Percentiles rank a stretch among this genome's conserved stretches.
These are phyloP conservation scores for Cladosporium halotolerans DNA, from an alignment of 2,329 filamentous ascomycete species.

Conservation along the genomic window DNA sequence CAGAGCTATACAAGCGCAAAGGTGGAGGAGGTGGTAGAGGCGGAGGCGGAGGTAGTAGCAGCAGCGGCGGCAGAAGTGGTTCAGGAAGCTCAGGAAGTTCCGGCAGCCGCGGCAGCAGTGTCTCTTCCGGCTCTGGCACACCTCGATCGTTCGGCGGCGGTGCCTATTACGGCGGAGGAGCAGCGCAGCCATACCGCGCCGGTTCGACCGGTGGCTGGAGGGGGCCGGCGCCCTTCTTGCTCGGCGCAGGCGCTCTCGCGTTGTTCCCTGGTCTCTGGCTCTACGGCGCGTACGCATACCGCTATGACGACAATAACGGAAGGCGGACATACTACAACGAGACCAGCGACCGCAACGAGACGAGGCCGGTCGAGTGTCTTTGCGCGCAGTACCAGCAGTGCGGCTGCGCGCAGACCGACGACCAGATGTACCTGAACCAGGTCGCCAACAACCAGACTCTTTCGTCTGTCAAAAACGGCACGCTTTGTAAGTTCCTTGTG, in stretches of 20 bases:
- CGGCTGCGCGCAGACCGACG: slow-evolving; percentile 58
- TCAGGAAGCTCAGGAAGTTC: slow-evolving; percentile 21
- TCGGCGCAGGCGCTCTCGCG: slow-evolving; percentile 43
- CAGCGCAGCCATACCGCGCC: slow-evolving; percentile 51
- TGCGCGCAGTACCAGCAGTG: slow-evolving; percentile 55
- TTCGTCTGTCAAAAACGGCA: slow-evolving; percentile 59
- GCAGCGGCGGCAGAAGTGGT: slow-evolving; percentile 17
- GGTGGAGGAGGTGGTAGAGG: slow-evolving; percentile 42
- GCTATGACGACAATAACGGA: slow-evolving; percentile 52
- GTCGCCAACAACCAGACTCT: slow-evolving; percentile 56
- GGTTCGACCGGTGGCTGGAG: slow-evolving; percentile 11
- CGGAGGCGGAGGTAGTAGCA: slow-evolving; percentile 29
- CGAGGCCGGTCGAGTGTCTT: slow-evolving; percentile 54
- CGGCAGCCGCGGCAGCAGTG: slow-evolving; percentile 27
- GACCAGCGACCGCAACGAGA: slow-evolving; percentile 49
- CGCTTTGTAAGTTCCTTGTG: slow-evolving; percentile 39
- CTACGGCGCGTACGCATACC: slow-evolving; percentile 56
- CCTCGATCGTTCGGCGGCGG: slow-evolving; percentile 46
- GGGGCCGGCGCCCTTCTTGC: slow-evolving; percentile 48
- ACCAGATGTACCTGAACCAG: slow-evolving; percentile 52
- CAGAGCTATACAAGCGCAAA: slow-evolving; percentile 40
- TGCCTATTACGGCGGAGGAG: slow-evolving; percentile 61
- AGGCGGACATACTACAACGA: slow-evolving; percentile 40
- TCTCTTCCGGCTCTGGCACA: slow-evolving; percentile 37
- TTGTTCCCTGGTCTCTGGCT: slow-evolving; percentile 63